Base-by-base conservation (phyloP, 1,284 basidiomycete genomes). In the Calocybe gambosa region DNA sequence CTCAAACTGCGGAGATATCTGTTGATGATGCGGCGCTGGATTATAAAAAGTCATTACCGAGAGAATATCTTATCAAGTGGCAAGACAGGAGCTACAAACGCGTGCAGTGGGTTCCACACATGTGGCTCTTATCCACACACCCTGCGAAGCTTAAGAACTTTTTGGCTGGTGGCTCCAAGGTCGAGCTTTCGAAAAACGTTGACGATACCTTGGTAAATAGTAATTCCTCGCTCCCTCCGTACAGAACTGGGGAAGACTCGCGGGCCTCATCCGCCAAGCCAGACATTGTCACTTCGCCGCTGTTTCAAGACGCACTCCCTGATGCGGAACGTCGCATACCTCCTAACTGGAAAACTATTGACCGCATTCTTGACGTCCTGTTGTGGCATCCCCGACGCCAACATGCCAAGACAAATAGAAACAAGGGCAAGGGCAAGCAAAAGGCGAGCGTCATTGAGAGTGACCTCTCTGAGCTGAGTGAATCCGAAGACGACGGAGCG, bases 21-120 rank as follows among this genome's bases (percentile, higher is more conserved):
- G 64, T 60, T 25, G 56, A 65, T 8, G 66, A 68, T 45, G 70
- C 78, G 52, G 57, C 68, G 16, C 71, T 77, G 1, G 68, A 80
- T 55, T 73, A 73, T 62, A 89, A 82, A 60, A 65, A 70, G 25
- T 58, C 68, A 38, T 71, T 93, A 10, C 87, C 88, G 16, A 72
- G 92, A 47, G 90, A 94, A 64, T 95, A 96, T 59, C 78, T 96
- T 7, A 80, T 95, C 48, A 96, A 96, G 62, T 96, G 89, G 87
- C 64, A 67, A 4, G 79, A 74, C 48, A 68, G 87, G 48, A 85
- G 89, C 51, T 93, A 87, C 64, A 70, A 85, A 42, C 80, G 89
- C 47, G 70, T 79, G 37, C 70, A 82, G 54, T 95, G 93, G 93
- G 90, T 94, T 1, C 86, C 92, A 15, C 93, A 95, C 59, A 82